Percentiles rank a stretch among this genome's conserved stretches.
These are phyloP conservation scores for Cadophora sp. DNA, from an alignment of 2,329 filamentous ascomycete species.

Conservation along the genomic window DNA sequence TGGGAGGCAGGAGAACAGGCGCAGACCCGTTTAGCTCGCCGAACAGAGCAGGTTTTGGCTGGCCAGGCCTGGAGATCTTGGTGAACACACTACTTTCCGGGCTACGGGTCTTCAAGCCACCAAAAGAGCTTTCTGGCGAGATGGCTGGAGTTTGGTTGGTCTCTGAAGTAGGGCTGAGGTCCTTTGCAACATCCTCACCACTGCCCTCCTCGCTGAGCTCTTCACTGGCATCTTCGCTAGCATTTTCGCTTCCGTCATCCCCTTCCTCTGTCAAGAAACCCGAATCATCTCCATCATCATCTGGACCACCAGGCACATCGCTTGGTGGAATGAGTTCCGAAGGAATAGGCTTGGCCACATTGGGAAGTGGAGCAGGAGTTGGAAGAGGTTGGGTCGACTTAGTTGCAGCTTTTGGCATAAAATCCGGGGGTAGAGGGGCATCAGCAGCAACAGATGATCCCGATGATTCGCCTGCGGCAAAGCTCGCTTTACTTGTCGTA, in stretches of 20 bases:
- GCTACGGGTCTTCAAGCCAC: conserved; percentile 52
- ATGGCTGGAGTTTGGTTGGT: conserved; percentile 56
- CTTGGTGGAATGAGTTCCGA: conserved; percentile 37
- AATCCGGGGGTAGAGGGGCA: conserved; percentile 51
- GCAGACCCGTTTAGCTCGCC: conserved; percentile 60
- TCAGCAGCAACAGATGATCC: conserved; percentile 49
- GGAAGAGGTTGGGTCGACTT: conserved; percentile 25
- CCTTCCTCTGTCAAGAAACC: conserved; percentile 43
- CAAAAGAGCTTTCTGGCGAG: conserved; percentile 66
- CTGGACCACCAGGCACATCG: conserved; percentile 43
- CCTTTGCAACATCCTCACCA: conserved; percentile 69
- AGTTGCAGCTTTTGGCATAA: conserved; percentile 32
- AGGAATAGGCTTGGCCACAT: conserved; percentile 28
- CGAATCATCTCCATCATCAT: conserved; percentile 42
- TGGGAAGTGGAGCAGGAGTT: conserved; percentile 7
- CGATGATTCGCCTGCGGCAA: conserved; percentile 48
- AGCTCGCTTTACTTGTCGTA: conserved; percentile 46
- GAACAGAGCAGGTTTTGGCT: conserved; percentile 55
- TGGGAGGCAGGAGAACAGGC: conserved; percentile 59
- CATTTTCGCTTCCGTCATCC: conserved; percentile 49
- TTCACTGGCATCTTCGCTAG: conserved; percentile 54
- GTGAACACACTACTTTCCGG: conserved; percentile 47
- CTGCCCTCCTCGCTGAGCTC: conserved; percentile 61
- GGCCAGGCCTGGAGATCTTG: conserved; percentile 54
- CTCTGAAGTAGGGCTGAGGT: conserved; percentile 60